Base-by-base conservation (phyloP, 2,329 filamentous ascomycete species). In the Claviceps cyperi region DNA sequence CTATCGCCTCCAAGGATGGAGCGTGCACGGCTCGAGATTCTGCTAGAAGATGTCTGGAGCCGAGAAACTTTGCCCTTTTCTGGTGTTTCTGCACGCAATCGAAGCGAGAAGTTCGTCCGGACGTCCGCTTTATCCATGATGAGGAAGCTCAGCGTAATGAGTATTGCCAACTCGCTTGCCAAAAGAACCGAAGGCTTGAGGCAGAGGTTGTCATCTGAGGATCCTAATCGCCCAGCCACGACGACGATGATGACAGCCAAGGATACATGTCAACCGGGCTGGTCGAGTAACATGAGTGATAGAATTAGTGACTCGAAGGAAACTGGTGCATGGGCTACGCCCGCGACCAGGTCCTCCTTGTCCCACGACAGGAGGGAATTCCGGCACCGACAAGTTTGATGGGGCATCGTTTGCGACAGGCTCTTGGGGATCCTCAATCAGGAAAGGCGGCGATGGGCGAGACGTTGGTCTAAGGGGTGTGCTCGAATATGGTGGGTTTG, bases 121-220 rank as follows among this genome's bases (percentile, higher is more conserved):
- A 79, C 78, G 40, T 88, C 84, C n/a, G 86, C 89, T 13, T 88
- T 86, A 37, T 86, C 86, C 1, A 79, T 95, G 60, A 94, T 95
- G 70, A 78, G 89, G 48, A 94, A 90, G 62, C 75, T 96, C 54
- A 94, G 86, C 65, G 83, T 87, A 59, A 83, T 84, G 46, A 89
- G 83, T 63, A 84, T 92, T 55, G 77, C 85, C 14, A 83, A 78
- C 56, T 84, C 84, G 46, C 90, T 94, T 60, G 77, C 79, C 38
- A 85, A 83, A 57, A 79, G 84, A 51, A 84, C 85, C 1, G 73
- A 72, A 39, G 86, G 82, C 55, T 58, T 73, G 24, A 55, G 60
- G 32, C 60, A 58, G 32, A 58, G 50, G 39, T 21, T 53, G 9
- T 51, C 51, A 17, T 43, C 49, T n/a, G 51, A 53, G 24, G 49